A percentile compares a stretch with the other conserved stretches of the same genome.
phyloP scores from a whole-genome alignment of 2,329 filamentous ascomycete species.

The Periconia macrospinosa region DNA sequence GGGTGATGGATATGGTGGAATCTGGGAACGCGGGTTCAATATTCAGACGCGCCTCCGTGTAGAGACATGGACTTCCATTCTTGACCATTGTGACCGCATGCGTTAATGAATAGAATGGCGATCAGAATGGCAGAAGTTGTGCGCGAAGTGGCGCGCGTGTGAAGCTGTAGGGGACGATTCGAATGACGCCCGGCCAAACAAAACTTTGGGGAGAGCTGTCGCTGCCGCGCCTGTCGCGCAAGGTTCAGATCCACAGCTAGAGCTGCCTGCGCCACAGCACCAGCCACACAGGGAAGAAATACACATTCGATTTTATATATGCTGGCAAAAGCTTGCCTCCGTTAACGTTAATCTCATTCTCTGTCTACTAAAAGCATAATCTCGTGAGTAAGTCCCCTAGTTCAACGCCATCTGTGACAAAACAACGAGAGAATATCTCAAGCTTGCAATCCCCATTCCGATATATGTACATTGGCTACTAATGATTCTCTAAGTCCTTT shows the following conservation, averaged over 20 bases:
- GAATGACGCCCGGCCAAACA: constrained; percentile 32
- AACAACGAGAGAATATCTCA: too few relatives aligned
- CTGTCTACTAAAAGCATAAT: not conserved
- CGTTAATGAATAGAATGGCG: constrained; percentile 12
- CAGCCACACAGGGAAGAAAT: constrained; percentile 1
- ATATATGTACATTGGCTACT: constrained; percentile 8
- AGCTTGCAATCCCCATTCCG: too few relatives aligned
- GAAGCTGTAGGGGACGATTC: constrained; percentile 18
- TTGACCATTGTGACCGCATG: constrained; percentile 72
- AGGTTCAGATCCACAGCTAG: too few relatives aligned
- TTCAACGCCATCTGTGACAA: too few relatives aligned
- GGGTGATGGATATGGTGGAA: constrained; percentile 67
- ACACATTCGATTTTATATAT: not conserved
- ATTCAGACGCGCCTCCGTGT: constrained; percentile 85
- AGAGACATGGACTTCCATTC: constrained; percentile 66
- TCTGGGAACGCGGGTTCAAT: constrained; percentile 72
- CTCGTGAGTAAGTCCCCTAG: not conserved
- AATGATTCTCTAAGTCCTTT: constrained; percentile 91
- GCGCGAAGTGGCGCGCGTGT: constrained; percentile 12
- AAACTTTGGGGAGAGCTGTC: constrained; percentile 30
- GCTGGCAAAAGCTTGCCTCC: not conserved
- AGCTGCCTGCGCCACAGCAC: constrained; percentile 9
- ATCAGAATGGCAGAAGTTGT: not conserved
- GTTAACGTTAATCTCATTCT: not conserved
- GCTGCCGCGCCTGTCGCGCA: constrained; percentile 17